Conservation (phyloP, 345 rosid genomes). For the Boechera divaricarpa region DNA sequence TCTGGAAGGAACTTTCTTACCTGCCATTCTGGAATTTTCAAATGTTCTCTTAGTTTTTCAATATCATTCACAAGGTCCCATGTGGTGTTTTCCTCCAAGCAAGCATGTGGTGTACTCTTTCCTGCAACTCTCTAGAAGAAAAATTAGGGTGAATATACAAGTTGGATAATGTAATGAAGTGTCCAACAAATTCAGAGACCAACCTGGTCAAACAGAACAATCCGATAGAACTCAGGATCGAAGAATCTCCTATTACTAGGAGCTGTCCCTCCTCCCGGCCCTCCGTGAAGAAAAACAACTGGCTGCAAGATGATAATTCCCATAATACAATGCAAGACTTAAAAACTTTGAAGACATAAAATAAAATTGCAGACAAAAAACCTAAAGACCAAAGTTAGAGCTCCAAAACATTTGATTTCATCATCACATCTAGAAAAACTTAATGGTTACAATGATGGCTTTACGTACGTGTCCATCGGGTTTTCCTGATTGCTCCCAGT, state of each 20-base stretch:
- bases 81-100: conserved; percentile 88
- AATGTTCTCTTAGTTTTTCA: conserved; percentile 82
- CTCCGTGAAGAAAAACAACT: conserved; percentile 95
- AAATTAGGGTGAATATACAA: background rate
- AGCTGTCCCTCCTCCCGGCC: conserved; percentile 96
- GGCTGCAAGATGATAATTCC: conserved; percentile 60
- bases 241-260: conserved; percentile 84
- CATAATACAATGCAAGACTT: conserved; percentile 7
- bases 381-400: no score
- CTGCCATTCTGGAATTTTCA: conserved; percentile 93
- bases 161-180: background rate
- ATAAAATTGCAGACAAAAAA: background rate
- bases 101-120: conserved; percentile 97
- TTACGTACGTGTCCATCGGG: conserved; percentile 81
- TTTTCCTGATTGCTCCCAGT: conserved; percentile 94
- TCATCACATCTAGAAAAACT: background rate
- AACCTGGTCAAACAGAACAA: conserved; percentile 92
- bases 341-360: conserved; percentile 10
- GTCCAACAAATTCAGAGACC: conserved; percentile 5
- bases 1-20: conserved; percentile 39
- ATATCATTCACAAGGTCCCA: conserved; percentile 88
- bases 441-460: conserved; percentile 28
- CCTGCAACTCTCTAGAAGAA: conserved; percentile 81
- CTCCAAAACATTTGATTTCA: background rate
- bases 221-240: conserved; percentile 82